Percentiles rank a stretch among this genome's conserved stretches.
These are phyloP conservation scores for Stropharia rugosoannulata DNA, from an alignment of 768 basidiomycete species.

Conservation along the genomic window DNA sequence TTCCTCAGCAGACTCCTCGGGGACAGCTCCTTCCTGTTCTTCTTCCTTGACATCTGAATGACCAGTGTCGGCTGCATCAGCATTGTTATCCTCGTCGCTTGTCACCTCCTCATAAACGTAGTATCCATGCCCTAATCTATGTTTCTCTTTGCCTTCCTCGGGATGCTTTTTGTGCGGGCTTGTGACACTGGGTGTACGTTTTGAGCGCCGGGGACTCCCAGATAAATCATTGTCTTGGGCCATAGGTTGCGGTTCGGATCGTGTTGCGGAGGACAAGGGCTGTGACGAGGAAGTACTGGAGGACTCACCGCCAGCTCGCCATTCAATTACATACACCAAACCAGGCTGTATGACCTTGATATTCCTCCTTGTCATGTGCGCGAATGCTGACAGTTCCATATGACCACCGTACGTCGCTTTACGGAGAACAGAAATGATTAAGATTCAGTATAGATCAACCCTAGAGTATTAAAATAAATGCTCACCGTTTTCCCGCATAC, in stretches of 20 bases:
- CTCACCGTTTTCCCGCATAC: conserved; percentile 79
- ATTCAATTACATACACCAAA: conserved; percentile 87
- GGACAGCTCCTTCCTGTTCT: conserved; percentile 13
- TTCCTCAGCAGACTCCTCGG: conserved; percentile 4
- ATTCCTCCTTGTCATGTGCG: conserved; percentile 72
- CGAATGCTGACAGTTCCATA: conserved; percentile 90
- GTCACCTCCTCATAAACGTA: conserved; percentile 23
- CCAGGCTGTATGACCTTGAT: conserved; percentile 95
- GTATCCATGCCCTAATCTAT: conserved; percentile 25
- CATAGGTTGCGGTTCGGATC: neutral
- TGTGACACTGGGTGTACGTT: conserved; percentile 5
- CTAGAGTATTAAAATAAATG: conserved; percentile 10
- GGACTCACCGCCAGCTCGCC: conserved; percentile 52
- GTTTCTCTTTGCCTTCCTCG: conserved; percentile 11
- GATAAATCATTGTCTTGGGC: conserved; percentile 65
- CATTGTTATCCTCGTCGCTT: conserved; percentile 20
- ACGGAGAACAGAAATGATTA: neutral
- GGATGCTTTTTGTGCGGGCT: conserved; percentile 1
- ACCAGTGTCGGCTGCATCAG: neutral
- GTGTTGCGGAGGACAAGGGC: neutral
- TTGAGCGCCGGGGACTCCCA: conserved; percentile 30
- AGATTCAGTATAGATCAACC: neutral
- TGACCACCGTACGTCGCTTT: conserved; percentile 89
- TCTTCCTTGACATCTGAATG: conserved; percentile 11
- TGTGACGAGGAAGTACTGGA: neutral